Evolutionary conservation across 176 grass and related monocot species (phyloP).

Genomic region (Eremochloa ophiuroides): DNA sequence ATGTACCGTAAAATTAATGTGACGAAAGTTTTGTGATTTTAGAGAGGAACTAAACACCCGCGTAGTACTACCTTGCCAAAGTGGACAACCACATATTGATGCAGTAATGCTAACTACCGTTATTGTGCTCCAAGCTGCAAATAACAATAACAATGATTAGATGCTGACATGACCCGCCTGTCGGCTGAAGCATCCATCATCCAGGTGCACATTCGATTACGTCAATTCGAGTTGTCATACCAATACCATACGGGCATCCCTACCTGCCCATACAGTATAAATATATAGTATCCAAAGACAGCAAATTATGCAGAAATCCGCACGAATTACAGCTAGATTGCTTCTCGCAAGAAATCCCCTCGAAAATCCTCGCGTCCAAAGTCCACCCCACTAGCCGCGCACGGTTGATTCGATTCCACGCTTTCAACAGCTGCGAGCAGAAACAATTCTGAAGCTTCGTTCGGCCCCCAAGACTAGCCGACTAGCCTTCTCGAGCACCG

Average conservation of each 20-base stretch:
- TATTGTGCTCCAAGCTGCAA: not conserved
- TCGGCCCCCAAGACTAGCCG: not conserved
- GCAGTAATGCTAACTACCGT: not conserved
- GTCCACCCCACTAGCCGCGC: no score
- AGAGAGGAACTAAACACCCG: no score
- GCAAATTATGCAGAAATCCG: not conserved
- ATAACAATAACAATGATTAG: not conserved
- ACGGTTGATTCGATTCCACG: not conserved
- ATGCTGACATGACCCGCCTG: not conserved
- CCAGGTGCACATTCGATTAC: not conserved
- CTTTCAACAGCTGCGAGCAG: not conserved
- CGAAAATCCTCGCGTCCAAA: not conserved
- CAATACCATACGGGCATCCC: not conserved
- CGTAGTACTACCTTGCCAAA: not conserved
- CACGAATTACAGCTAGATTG: not conserved
- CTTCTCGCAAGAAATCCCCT: not conserved
- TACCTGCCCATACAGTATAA: not conserved
- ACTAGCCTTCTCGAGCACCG: slow-evolving; percentile 16
- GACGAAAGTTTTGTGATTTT: no score
- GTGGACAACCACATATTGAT: not conserved
- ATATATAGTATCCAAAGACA: not conserved
- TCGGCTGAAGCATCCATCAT: not conserved
- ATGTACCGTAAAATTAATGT: no score
- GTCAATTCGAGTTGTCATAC: not conserved
- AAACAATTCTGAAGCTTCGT: not conserved